phyloP scores from a whole-genome alignment of 75 land plant species.

The Picea sitchensis region DNA sequence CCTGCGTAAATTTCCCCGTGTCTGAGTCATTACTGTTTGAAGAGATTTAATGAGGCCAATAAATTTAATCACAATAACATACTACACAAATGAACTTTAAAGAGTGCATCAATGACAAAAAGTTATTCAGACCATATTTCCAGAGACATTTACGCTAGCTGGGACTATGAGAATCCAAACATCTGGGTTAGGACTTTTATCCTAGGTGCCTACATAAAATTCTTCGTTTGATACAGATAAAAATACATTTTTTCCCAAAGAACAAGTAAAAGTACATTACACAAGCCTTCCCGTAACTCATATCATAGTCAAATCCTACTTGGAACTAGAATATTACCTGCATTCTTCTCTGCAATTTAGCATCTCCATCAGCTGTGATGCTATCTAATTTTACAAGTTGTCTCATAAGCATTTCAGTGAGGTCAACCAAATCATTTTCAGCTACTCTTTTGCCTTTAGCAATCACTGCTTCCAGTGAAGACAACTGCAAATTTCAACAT shows the following conservation, averaged over 20 bases:
- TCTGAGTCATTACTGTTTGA: neutral
- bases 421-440: constrained; percentile 37
- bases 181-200: no score
- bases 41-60: neutral
- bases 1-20: constrained; percentile 24
- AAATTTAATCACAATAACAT: neutral
- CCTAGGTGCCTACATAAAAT: neutral
- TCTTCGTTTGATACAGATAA: neutral
- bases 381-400: constrained; percentile 70
- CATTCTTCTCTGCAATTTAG: constrained; percentile 60
- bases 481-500: constrained; percentile 42
- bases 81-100: neutral
- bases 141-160: no score
- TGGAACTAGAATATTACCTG: constrained; percentile 43
- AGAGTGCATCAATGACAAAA: neutral
- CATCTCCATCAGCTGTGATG: constrained; percentile 73
- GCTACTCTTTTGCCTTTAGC: constrained; percentile 61
- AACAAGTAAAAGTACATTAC: neutral
- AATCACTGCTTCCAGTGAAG: constrained; percentile 52
- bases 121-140: neutral
- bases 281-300: neutral
- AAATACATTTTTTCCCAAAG: neutral
- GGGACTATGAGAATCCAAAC: no score
- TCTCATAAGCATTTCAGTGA: constrained; percentile 73
- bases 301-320: neutral